These are phyloP conservation scores for Fusarium algeriense DNA, from an alignment of 2,329 filamentous ascomycete genomes.

Conservation along the genomic window DNA sequence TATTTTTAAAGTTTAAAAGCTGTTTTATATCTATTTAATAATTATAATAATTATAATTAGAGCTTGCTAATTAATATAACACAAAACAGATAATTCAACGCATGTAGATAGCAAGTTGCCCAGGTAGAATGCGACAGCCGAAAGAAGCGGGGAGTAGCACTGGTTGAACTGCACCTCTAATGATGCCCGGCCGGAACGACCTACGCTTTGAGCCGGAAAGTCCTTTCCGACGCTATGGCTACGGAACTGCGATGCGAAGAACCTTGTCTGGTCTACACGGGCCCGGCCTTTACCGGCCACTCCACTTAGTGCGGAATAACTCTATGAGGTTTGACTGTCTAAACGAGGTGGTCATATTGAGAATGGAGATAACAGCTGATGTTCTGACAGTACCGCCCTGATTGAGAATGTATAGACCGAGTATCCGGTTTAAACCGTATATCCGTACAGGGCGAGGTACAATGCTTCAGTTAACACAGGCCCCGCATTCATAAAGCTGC, in stretches of 20 bases:
- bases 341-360: not conserved
- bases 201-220: not conserved
- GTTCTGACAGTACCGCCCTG: no score
- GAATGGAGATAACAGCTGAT: not conserved
- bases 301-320: not conserved
- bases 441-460: not conserved
- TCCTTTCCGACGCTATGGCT: not conserved
- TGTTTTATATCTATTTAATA: no score
- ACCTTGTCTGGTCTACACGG: not conserved
- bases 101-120: not conserved
- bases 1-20: no score
- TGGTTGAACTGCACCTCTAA: not conserved
- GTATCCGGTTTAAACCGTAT: not conserved
- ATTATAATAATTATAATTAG: not conserved
- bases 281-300: not conserved
- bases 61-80: accelerated
- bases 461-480: no score
- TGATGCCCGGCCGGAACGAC: not conserved
- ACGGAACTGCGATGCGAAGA: not conserved
- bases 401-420: not conserved
- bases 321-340: not conserved
- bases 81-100: not conserved
- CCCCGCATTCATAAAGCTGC: not conserved
- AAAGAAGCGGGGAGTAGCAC: not conserved
- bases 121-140: not conserved